Percentiles rank a stretch among this genome's conserved stretches.
phyloP scores from a whole-genome alignment of 2,329 filamentous ascomycete genomes.

The Fusarium sp. region DNA sequence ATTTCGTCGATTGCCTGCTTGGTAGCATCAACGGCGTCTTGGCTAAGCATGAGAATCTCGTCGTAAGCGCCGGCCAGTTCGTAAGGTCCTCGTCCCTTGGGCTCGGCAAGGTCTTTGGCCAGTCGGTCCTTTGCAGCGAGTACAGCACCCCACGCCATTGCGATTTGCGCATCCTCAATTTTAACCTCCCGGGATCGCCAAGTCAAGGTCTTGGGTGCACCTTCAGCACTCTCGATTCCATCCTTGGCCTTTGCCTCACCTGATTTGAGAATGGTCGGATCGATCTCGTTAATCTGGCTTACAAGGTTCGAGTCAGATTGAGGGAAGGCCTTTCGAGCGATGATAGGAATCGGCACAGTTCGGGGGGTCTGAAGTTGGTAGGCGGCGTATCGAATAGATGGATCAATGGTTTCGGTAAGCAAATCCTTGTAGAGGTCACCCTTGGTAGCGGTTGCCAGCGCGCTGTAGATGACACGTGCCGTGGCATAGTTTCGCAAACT shows the following conservation, averaged over 20 bases:
- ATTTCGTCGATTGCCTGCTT: conserved; percentile 95
- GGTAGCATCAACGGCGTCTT: conserved; percentile 93
- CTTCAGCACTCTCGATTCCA: conserved; percentile 62
- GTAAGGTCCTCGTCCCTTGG: conserved; percentile 61
- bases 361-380: conserved; percentile 91
- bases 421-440: conserved; percentile 89
- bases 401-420: conserved; percentile 87
- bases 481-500: conserved; percentile 82
- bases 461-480: conserved; percentile 84
- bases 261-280: conserved; percentile 75
- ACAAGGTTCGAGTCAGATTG: conserved; percentile 72
- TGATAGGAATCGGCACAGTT: conserved; percentile 82
- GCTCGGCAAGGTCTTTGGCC: conserved; percentile 60
- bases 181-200: conserved; percentile 90
- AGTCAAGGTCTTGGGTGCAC: conserved; percentile 78
- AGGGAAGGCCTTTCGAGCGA: conserved; percentile 85
- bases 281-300: conserved; percentile 75
- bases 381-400: conserved; percentile 92
- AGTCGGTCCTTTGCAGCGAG: conserved; percentile 65
- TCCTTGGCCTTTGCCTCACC: conserved; percentile 61
- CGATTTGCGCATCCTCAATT: conserved; percentile 93
- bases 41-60: conserved; percentile 87
- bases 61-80: conserved; percentile 91
- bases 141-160: conserved; percentile 82
- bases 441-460: conserved; percentile 70